Evolutionary conservation across 805 yeast species (phyloP).

Genomic region (Barnettozyma salicaria): DNA sequence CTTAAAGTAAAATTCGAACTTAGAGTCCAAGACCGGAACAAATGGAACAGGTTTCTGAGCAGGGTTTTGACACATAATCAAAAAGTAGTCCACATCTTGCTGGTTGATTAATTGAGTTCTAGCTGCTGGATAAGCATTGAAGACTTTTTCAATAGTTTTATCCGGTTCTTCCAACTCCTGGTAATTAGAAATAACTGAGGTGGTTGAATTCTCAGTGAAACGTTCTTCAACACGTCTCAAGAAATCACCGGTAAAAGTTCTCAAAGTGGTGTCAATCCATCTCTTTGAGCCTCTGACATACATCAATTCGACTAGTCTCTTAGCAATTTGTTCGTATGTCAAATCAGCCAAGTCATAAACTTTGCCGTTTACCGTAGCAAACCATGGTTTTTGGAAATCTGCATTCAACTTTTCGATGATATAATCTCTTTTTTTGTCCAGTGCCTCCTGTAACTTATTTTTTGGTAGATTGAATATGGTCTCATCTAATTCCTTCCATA

Average conservation of each 20-base stretch:
- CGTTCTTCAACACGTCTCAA: conserved; percentile 97
- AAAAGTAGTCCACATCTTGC: conserved; percentile 92
- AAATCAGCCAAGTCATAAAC: conserved; percentile 89
- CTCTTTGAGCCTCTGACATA: conserved; percentile 68
- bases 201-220: conserved; percentile 53
- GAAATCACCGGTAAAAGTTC: conserved; percentile 81
- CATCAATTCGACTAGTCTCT: conserved; percentile 82
- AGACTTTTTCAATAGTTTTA: conserved; percentile 50
- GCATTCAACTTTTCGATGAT: conserved; percentile 82
- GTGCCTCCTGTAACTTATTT: conserved; percentile 74
- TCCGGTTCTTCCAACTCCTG: conserved; percentile 64
- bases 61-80: conserved; percentile 76
- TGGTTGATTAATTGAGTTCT: conserved; percentile 81
- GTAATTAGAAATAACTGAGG: conserved; percentile 72
- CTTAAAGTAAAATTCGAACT: conserved; percentile 94
- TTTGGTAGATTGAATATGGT: conserved; percentile 89
- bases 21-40: conserved; percentile 89
- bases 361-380: conserved; percentile 65
- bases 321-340: conserved; percentile 90
- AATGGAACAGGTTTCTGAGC: conserved; percentile 96
- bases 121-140: conserved; percentile 67
- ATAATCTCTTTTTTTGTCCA: conserved; percentile 77
- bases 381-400: conserved; percentile 98
- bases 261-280: conserved; percentile 85
- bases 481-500: conserved; percentile 97